Evolutionary conservation across 2,329 filamentous ascomycete genomes (phyloP).

Genomic region (Endoconidiophora polonica): DNA sequence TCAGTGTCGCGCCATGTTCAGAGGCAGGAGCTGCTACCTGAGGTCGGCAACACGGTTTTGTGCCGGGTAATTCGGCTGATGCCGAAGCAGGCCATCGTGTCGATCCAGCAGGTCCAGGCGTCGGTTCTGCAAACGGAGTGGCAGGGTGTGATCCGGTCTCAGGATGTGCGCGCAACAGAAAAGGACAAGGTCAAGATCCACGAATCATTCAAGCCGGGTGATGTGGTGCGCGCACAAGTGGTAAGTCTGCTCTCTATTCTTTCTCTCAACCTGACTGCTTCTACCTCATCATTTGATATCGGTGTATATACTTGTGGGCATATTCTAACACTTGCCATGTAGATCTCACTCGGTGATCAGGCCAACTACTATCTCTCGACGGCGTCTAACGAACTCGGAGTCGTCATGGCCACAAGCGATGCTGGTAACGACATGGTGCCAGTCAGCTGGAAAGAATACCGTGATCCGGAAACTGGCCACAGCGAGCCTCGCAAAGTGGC

Average conservation of each 20-base stretch:
- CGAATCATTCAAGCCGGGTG: conserved; percentile 81
- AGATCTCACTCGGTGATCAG: conserved; percentile 86
- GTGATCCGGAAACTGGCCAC: conserved; percentile 60
- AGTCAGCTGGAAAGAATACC: conserved; percentile 88
- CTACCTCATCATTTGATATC: not conserved
- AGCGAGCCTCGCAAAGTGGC: conserved; percentile 82
- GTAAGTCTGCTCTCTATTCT: conserved; percentile 29
- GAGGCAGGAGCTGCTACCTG: conserved; percentile 60
- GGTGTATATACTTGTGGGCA: not conserved
- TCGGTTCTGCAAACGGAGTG: conserved; percentile 62
- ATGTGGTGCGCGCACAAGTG: conserved; percentile 75
- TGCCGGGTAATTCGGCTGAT: conserved; percentile 74
- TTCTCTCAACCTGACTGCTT: too few species aligned
- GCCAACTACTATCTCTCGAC: conserved; percentile 92
- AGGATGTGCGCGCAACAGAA: conserved; percentile 88
- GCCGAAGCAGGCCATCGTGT: conserved; percentile 68
- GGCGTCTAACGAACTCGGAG: conserved; percentile 76
- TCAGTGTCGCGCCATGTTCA: conserved; percentile 34
- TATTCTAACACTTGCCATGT: conserved; percentile 3
- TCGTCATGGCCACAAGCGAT: conserved; percentile 84
- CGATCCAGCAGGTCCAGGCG: conserved; percentile 68
- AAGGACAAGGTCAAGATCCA: conserved; percentile 87
- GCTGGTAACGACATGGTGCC: conserved; percentile 82
- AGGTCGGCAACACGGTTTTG: conserved; percentile 65
- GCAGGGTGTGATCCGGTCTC: conserved; percentile 68